Percentiles rank a stretch among this genome's conserved stretches.
Evolutionary conservation across 1,139 yeast genomes (phyloP).

Genomic region (Meyerozyma guilliermondii): DNA sequence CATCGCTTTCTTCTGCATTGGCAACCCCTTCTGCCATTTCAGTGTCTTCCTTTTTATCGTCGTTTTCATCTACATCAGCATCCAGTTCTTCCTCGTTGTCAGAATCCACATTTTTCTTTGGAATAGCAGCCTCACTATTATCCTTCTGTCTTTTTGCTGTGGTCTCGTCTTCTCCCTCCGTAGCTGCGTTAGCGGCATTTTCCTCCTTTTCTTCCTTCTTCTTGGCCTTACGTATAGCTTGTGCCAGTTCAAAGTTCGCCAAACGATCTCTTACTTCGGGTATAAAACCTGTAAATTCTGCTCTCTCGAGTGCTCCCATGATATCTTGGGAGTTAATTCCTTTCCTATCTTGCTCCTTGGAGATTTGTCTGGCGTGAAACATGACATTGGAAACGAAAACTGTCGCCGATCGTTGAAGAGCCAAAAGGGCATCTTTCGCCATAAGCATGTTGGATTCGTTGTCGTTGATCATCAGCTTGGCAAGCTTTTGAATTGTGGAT

Average conservation of each 20-base stretch:
- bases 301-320: conserved; percentile 49
- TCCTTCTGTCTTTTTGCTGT: conserved; percentile 5
- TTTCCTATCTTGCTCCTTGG: conserved; percentile 51
- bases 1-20: conserved; percentile 6
- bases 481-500: conserved; percentile 54
- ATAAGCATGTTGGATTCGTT: conserved; percentile 29
- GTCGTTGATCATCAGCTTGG: conserved; percentile 36
- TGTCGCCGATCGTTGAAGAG: conserved; percentile 67
- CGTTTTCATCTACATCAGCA: conserved; percentile 8
- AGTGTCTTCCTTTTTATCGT: conserved; percentile 6
- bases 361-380: conserved; percentile 54
- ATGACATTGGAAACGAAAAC: conserved; percentile 66
- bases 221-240: conserved; percentile 4
- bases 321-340: conserved; percentile 66
- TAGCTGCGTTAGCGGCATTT: conserved; percentile 1
- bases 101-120: conserved; percentile 13
- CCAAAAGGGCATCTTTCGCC: conserved; percentile 63
- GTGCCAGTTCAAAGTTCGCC: conserved; percentile 32
- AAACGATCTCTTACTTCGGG: conserved; percentile 50
- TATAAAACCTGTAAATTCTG: conserved; percentile 51
- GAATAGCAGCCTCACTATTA: conserved; percentile 3
- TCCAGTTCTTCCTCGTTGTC: conserved; percentile 17
- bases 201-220: conserved; percentile 5
- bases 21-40: conserved; percentile 8
- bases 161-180: conserved; percentile 6